Base-by-base conservation (phyloP, 495 filamentous ascomycete species). In the Neurospora hispaniola region DNA sequence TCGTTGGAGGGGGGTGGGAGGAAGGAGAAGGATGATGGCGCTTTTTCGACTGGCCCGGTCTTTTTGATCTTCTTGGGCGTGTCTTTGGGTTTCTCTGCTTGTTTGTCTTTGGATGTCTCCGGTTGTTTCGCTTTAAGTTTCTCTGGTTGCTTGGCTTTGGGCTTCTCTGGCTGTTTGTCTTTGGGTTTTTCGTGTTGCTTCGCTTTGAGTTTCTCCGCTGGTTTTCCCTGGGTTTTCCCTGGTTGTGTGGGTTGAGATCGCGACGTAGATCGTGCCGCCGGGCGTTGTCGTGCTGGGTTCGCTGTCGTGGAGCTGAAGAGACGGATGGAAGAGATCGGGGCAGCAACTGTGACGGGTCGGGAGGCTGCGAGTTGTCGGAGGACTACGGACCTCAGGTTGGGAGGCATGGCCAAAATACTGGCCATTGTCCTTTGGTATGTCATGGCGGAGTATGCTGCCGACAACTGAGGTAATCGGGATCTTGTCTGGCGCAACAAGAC, bases 1-100 rank as follows among this genome's bases (percentile, higher is more conserved):
- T 80, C 74, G 77, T 81, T 81, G 74, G 79, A 81, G 44, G 79
- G 79, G 0, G 77, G 71, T 0, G 79, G 79, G 71, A 78, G 73
- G 78, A 71, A 81, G 71, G 78, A 79, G 72, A 78, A 48, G 59
- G 72, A 69, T n/a, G 69, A 41, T 40, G 69, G 31, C 41, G 35
- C 23, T 39, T 41, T 42, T 41, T 41, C 18, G 73, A 41, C n/a
- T 12, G 70, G 31, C 12, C 66, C 54, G 1, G 41, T 8, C 20
- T 54, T 54, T 12, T 54, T 54, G 9, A 48, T 4, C 1, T 54
- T 23, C 20, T 54, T 54, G 10, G 20, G 9, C 4, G 46, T 23
- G 23, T 54, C 46, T 54, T 54, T 20, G 10, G n/a, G n/a, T 4
- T 54, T 31, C 27, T 31, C 27, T 31, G 27, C 0, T 18, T 8